Evolutionary conservation across 108 stramenopile genomes (phyloP).

Genomic region (Nitzschia palea): DNA sequence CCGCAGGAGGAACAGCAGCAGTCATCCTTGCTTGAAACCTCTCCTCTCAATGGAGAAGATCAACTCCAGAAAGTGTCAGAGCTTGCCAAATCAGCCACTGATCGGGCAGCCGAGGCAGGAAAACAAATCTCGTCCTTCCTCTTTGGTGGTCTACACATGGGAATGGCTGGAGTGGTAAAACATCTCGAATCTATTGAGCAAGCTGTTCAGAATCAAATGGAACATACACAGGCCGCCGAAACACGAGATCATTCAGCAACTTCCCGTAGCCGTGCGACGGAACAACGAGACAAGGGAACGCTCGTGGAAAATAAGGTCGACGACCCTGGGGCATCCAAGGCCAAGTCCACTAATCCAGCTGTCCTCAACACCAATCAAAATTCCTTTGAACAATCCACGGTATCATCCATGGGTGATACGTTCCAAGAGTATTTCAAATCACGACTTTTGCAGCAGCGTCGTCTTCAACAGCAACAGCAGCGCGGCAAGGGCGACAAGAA

Average conservation of each 20-base stretch:
- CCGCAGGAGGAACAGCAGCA: not conserved
- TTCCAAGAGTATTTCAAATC: slow-evolving; percentile 3
- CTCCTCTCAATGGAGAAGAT: not conserved
- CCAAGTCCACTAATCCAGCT: not conserved
- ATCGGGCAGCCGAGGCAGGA: not conserved
- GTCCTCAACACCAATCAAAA: too few relatives aligned
- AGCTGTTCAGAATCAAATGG: not conserved
- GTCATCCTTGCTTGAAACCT: not conserved
- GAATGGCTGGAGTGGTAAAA: not conserved
- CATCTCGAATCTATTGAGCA: slow-evolving; percentile 2
- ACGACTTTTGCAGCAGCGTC: not conserved
- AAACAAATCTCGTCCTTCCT: not conserved
- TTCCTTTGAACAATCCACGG: not conserved
- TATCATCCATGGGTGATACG: slow-evolving; percentile 7
- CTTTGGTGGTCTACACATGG: not conserved
- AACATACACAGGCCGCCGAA: too few relatives aligned
- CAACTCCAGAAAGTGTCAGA: not conserved
- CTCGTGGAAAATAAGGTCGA: too few relatives aligned
- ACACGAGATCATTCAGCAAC: too few relatives aligned
- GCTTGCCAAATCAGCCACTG: not conserved
- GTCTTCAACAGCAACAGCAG: too few relatives aligned
- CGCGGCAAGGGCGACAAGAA: too few relatives aligned
- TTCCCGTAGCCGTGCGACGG: too few relatives aligned
- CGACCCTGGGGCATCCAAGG: too few relatives aligned
- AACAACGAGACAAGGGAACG: not conserved